phyloP scores from a whole-genome alignment of 768 basidiomycete genomes.

The Asterophora lycoperdoides region DNA sequence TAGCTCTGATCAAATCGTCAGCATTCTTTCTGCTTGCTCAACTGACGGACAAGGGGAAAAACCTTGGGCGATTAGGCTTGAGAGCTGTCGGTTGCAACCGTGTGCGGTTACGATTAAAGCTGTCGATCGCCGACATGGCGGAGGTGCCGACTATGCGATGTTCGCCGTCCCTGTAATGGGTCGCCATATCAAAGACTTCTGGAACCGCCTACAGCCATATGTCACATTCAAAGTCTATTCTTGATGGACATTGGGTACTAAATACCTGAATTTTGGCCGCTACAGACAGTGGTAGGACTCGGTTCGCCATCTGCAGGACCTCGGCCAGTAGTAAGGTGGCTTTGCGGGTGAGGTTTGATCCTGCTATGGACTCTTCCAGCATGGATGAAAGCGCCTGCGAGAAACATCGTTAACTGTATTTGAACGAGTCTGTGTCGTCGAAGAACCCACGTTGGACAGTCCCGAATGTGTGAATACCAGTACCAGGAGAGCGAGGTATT shows the following conservation, averaged over 20 bases:
- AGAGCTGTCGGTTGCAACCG: constrained; percentile 57
- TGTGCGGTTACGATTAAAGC: constrained; percentile 84
- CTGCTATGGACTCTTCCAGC: constrained; percentile 75
- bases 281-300: constrained; percentile 73
- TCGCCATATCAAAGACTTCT: constrained; percentile 78
- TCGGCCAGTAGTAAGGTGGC: constrained; percentile 91
- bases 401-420: not conserved
- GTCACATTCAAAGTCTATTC: constrained; percentile 1
- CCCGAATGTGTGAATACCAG: constrained; percentile 85
- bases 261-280: constrained; percentile 82
- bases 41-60: constrained; percentile 11
- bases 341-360: constrained; percentile 76
- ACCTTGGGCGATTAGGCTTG: constrained; percentile 66
- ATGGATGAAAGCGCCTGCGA: constrained; percentile 77
- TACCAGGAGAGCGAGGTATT: constrained; percentile 84
- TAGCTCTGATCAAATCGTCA: constrained; percentile 44
- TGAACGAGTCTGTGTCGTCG: not conserved
- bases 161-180: constrained; percentile 71
- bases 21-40: not conserved
- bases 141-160: constrained; percentile 81
- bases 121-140: constrained; percentile 84
- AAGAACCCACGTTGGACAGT: constrained; percentile 67
- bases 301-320: constrained; percentile 82
- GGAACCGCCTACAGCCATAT: constrained; percentile 64
- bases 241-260: constrained; percentile 29